Evolutionary conservation across 352 stramenopile species (phyloP), one percentile per base, ranked within the genome.

Genomic region (Elongisporangium anandrum): DNA sequence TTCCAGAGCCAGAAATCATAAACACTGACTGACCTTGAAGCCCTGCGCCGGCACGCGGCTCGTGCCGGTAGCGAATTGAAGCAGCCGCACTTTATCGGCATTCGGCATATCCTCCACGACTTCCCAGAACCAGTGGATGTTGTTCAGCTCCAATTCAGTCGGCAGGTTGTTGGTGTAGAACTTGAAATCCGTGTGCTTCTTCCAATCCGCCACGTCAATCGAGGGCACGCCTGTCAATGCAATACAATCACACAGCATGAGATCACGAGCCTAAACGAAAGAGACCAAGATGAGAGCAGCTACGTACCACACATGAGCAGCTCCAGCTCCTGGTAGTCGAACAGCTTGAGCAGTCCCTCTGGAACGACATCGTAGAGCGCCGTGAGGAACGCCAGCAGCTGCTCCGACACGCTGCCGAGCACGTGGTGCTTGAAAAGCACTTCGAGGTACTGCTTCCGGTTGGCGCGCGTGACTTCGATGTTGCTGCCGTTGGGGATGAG

Each of bases 301-400:
- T 23, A 60, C 62, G 39, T 69, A 68, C 96, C 97, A 73, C 96
- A 99, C 83, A 99, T 97, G 3, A 99, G 76, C 49, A 99, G 66
- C 69, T 99, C 97, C 0, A 99, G 79, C 69, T 99, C 96, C 73
- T 99, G 96, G 72, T 98, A 99, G 69, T 99, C 96, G 75, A 99
- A 99, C 10, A 99, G 74, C 50, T 97, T 98, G 23, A 99, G 75
- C 41, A 99, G 70, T 16, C 93, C 87, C 63, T 99, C 94, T 0
- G 97, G 96, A 23, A 99, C 92, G 8, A 99, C 94, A 60, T 99
- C 96, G 66, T 98, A 99, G 38, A 99, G 96, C 13, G 96, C 80
- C 4, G 81, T 87, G 49, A 94, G 62, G 47, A 94, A 89, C 0
- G 70, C 89, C 54, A 94, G 85, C 16, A 99, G 60, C 64, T 99